These are phyloP conservation scores for Cladorrhinum samala DNA, from an alignment of 495 filamentous ascomycete species.

Conservation along the genomic window DNA sequence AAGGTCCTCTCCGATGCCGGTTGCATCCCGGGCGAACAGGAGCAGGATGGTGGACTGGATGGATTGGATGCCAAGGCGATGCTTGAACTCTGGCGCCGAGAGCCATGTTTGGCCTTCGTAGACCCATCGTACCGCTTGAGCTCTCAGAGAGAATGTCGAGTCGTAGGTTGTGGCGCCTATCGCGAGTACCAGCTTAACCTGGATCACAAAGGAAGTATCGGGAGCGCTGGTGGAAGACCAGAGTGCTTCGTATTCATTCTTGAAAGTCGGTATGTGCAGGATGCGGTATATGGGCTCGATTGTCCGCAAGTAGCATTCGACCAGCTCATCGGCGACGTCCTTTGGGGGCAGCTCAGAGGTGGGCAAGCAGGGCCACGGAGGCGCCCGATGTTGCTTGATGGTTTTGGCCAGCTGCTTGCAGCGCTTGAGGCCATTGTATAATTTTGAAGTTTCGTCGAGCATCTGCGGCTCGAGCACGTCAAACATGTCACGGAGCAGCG, in stretches of 20 bases:
- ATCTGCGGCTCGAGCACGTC: conserved; percentile 10
- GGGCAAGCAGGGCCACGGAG: conserved; percentile 14
- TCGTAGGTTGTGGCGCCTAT: conserved; percentile 20
- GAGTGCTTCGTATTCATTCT: conserved; percentile 32
- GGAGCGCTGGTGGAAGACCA: conserved; percentile 19
- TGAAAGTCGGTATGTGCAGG: conserved; percentile 51
- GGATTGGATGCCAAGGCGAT: conserved; percentile 8
- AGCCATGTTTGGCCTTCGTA: conserved; percentile 24
- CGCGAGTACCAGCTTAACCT: conserved; percentile 23
- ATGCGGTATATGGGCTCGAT: conserved; percentile 47
- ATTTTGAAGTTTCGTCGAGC: conserved; percentile 1
- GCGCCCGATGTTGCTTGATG: conserved; percentile 16
- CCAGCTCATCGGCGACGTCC: conserved; percentile 40
- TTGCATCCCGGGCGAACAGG: conserved; percentile 15
- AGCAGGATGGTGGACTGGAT: conserved; percentile 18
- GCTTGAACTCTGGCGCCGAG: conserved; percentile 19
- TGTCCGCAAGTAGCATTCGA: conserved; percentile 42
- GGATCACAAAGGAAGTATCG: conserved; percentile 14
- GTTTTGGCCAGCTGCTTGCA: conserved; percentile 26
- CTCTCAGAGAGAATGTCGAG: conserved; percentile 18
- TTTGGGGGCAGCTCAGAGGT: conserved; percentile 37
- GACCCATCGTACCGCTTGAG: conserved; percentile 16
- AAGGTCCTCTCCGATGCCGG: conserved; percentile 18
- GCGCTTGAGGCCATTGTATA: conserved; percentile 8
- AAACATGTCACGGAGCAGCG: conserved; percentile 33